phyloP scores from a whole-genome alignment of 257 asterid genomes.

The Solanum sitiens region DNA sequence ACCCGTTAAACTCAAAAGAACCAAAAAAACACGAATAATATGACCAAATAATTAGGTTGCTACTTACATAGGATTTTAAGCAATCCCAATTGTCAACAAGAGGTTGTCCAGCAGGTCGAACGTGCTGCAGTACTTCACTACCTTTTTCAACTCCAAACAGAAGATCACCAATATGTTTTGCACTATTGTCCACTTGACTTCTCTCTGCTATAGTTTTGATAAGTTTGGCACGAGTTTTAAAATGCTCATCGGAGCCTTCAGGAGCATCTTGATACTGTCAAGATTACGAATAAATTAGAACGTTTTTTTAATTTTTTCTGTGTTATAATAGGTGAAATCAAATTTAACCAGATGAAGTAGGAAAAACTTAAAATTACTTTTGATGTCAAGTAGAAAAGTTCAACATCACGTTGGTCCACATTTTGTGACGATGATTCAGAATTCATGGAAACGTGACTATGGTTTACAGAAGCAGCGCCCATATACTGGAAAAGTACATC shows the following conservation, averaged over 20 bases:
- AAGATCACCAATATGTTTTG: conserved; percentile 64
- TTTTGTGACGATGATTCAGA: conserved; percentile 52
- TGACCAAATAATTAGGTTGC: not conserved
- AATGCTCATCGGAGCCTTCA: conserved; percentile 55
- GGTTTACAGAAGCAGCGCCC: not conserved
- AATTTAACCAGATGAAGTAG: not conserved
- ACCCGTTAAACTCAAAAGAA: not conserved
- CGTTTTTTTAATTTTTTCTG: not conserved
- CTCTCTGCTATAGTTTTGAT: conserved; percentile 58
- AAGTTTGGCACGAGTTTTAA: conserved; percentile 65
- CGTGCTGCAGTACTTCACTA: conserved; percentile 31
- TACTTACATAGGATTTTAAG: conserved; percentile 73
- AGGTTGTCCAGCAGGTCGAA: conserved; percentile 59
- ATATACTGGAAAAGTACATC: not conserved
- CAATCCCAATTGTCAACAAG: conserved; percentile 26
- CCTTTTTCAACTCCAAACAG: conserved; percentile 67
- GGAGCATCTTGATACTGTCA: conserved; percentile 54
- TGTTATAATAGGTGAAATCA: not conserved
- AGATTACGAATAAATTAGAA: not conserved
- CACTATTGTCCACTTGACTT: conserved; percentile 53
- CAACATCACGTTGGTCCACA: conserved; percentile 82
- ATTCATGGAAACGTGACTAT: conserved; percentile 15
- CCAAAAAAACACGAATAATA: not conserved
- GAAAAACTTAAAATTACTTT: conserved; percentile 31
- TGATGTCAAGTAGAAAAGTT: conserved; percentile 71